These are phyloP conservation scores for Penicillium palitans DNA, from an alignment of 2,329 filamentous ascomycete species.

Conservation along the genomic window DNA sequence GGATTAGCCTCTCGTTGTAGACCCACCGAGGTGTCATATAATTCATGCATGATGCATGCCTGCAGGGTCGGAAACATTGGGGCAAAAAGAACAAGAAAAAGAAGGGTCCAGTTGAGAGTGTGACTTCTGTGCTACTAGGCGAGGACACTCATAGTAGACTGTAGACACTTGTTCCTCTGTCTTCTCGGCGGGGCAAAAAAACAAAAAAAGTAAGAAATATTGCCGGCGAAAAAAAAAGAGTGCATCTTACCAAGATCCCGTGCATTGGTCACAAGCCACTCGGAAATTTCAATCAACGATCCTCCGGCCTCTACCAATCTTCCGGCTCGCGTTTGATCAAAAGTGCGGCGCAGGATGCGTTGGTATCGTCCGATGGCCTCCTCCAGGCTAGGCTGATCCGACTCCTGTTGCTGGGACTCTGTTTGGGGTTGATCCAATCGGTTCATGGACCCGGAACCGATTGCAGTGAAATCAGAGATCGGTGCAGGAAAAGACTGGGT, in stretches of 20 bases:
- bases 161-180: background rate
- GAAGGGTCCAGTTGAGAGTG: conserved; percentile 17
- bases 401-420: conserved; percentile 26
- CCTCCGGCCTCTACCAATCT: conserved; percentile 60
- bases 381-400: conserved; percentile 50
- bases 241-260: conserved; percentile 63
- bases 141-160: background rate
- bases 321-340: conserved; percentile 67
- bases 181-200: background rate
- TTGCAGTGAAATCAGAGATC: conserved; percentile 52
- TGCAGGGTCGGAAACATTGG: conserved; percentile 10
- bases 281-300: conserved; percentile 62
- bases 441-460: conserved; percentile 36
- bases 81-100: conserved; percentile 1
- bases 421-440: conserved; percentile 31
- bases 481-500: conserved; percentile 53
- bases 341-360: conserved; percentile 61
- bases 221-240: conserved; percentile 14
- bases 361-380: conserved; percentile 68
- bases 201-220: conserved; percentile 23
- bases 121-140: conserved; percentile 17
- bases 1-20: conserved; percentile 20
- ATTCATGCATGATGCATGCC: conserved; percentile 20
- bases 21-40: conserved; percentile 5
- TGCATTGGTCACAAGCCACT: conserved; percentile 66